Evolutionary conservation across 73 alveolate genomes (phyloP).

Genomic region (Paramecium caudatum): DNA sequence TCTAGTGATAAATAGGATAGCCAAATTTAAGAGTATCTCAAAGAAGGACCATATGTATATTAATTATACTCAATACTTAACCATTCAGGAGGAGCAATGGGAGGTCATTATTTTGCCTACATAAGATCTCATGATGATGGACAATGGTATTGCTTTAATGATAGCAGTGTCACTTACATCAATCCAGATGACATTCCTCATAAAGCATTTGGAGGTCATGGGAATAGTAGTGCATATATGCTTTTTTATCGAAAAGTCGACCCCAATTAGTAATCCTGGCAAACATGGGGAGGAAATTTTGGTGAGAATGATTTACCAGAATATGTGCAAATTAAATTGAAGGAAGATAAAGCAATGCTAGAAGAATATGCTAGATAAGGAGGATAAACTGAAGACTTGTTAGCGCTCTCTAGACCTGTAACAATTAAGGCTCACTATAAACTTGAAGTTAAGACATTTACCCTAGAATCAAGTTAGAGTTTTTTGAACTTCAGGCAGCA

Average conservation of each 20-base stretch:
- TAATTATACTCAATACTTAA: conserved; percentile 84
- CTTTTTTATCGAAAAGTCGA: conserved; percentile 85
- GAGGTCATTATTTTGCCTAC: conserved; percentile 88
- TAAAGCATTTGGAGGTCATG: conserved; percentile 83
- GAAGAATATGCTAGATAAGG: conserved; percentile 80
- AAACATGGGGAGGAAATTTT: conserved; percentile 50
- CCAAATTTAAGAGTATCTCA: conserved; percentile 59
- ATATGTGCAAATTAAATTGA: conserved; percentile 72
- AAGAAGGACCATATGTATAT: conserved; percentile 86
- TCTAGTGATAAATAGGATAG: conserved; percentile 76
- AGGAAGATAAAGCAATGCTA: conserved; percentile 80
- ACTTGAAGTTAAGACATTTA: conserved; percentile 26
- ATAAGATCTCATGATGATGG: conserved; percentile 86
- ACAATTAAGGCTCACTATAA: conserved; percentile 24
- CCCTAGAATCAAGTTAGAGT: not conserved
- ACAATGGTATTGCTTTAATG: conserved; percentile 85
- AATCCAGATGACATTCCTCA: conserved; percentile 78
- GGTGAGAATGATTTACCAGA: conserved; percentile 80
- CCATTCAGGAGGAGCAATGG: conserved; percentile 86
- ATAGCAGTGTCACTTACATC: conserved; percentile 79
- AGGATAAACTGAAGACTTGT: conserved; percentile 66
- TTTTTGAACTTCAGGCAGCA: not conserved
- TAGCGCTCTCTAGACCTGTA: not conserved
- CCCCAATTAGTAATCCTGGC: not conserved
- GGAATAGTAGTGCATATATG: conserved; percentile 90